phyloP scores from a whole-genome alignment of 352 stramenopile species.

The Hyaloperonospora arabidopsidis region DNA sequence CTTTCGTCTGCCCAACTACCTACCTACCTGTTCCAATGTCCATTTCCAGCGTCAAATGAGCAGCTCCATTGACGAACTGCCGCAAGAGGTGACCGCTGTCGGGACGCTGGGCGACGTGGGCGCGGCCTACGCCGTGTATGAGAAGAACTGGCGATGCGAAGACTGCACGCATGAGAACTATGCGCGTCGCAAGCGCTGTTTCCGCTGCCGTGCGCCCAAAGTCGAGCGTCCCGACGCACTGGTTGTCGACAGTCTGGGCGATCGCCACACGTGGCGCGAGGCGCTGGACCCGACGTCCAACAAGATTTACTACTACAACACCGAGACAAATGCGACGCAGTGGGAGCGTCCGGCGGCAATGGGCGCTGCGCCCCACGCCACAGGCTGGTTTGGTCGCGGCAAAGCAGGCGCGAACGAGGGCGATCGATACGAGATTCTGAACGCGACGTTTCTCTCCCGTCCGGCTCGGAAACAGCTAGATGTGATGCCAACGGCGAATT shows the following conservation, averaged over 20 bases:
- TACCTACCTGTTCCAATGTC: no score
- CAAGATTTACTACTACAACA: slow-evolving; percentile 93
- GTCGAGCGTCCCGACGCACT: slow-evolving; percentile 47
- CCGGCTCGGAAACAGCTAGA: slow-evolving; percentile 88
- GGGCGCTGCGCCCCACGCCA: slow-evolving; percentile 83
- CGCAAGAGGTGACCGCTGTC: slow-evolving; percentile 43
- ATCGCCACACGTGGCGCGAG: slow-evolving; percentile 79
- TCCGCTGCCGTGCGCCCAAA: slow-evolving; percentile 77
- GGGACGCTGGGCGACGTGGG: slow-evolving; percentile 78
- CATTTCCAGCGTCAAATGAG: no score
- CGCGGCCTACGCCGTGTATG: slow-evolving; percentile 83
- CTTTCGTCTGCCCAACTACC: no score
- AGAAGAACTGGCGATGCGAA: slow-evolving; percentile 84
- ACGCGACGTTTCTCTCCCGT: slow-evolving; percentile 73
- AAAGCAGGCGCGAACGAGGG: slow-evolving; percentile 58
- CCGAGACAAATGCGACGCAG: slow-evolving; percentile 73
- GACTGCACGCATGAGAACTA: slow-evolving; percentile 87
- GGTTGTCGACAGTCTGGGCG: slow-evolving; percentile 42
- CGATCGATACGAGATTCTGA: slow-evolving; percentile 77
- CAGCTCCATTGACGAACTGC: neutral
- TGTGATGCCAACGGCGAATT: slow-evolving; percentile 77
- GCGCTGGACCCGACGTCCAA: slow-evolving; percentile 83
- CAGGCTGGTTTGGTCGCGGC: slow-evolving; percentile 91
- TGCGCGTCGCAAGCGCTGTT: slow-evolving; percentile 60
- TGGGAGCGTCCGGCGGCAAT: slow-evolving; percentile 89